A percentile compares a stretch with the other conserved stretches of the same genome.
phyloP scores from a whole-genome alignment of 2,329 filamentous ascomycete genomes.

The Sclerotinia spermophila region DNA sequence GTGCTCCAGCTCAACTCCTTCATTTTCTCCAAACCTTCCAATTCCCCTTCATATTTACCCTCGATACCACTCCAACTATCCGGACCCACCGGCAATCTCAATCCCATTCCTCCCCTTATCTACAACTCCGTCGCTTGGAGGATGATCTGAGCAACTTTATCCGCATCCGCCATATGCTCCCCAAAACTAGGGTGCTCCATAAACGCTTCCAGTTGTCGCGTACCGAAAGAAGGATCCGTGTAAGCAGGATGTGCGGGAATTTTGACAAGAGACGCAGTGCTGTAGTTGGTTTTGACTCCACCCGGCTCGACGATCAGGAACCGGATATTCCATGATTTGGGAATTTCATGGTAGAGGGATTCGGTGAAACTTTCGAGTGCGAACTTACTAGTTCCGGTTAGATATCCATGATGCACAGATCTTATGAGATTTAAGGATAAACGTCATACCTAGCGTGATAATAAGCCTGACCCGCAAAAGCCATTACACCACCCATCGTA shows the following conservation, averaged over 20 bases:
- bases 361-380: slow-evolving; percentile 41
- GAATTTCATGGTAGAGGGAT: slow-evolving; percentile 37
- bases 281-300: slow-evolving; percentile 41
- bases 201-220: slow-evolving; percentile 28
- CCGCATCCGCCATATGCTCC: slow-evolving; percentile 21
- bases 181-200: slow-evolving; percentile 1
- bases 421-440: no score
- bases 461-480: slow-evolving; percentile 36
- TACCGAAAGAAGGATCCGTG: slow-evolving; percentile 31
- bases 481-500: slow-evolving; percentile 38
- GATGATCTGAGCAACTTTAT: slow-evolving; percentile 21
- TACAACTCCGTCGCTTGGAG: slow-evolving; percentile 9
- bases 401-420: background rate
- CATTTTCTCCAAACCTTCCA: background rate
- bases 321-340: slow-evolving; percentile 39
- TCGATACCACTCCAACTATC: slow-evolving; percentile 28
- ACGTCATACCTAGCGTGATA: slow-evolving; percentile 38
- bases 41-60: slow-evolving; percentile 10
- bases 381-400: slow-evolving; percentile 36
- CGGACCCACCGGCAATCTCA: slow-evolving; percentile 24
- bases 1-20: slow-evolving; percentile 1
- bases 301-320: slow-evolving; percentile 41
- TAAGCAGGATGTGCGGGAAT: slow-evolving; percentile 25
- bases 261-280: background rate
- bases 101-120: slow-evolving; percentile 23